Evolutionary conservation across 768 basidiomycete species (phyloP).

Genomic region (Suillus lakei): DNA sequence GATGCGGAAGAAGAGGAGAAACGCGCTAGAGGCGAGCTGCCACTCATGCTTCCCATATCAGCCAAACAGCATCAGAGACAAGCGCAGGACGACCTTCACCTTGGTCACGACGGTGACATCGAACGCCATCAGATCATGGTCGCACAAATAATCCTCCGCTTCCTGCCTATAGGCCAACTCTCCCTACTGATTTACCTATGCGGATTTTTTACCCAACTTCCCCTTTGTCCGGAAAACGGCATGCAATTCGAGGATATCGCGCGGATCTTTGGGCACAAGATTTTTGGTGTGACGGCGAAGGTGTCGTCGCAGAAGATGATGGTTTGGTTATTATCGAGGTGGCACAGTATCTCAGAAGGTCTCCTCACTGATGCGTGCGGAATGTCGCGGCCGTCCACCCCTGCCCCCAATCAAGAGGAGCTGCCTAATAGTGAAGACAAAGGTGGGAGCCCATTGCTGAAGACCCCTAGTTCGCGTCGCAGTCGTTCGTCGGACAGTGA

Average conservation of each 20-base stretch:
- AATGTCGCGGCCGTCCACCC: constrained; percentile 20
- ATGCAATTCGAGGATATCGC: constrained; percentile 50
- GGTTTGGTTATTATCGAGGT: constrained; percentile 37
- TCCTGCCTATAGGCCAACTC: constrained; percentile 47
- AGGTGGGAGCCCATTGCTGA: background rate
- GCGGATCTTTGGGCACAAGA: constrained; percentile 47
- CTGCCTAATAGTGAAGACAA: background rate
- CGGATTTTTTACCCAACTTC: constrained; percentile 56
- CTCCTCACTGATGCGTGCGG: constrained; percentile 33
- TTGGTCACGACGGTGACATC: constrained; percentile 24
- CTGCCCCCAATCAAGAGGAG: background rate
- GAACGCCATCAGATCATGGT: constrained; percentile 41
- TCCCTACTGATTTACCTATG: constrained; percentile 50
- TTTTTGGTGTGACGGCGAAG: constrained; percentile 41
- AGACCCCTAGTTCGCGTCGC: constrained; percentile 16
- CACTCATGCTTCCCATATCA: constrained; percentile 15
- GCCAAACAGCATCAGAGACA: constrained; percentile 14
- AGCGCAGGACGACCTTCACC: constrained; percentile 18
- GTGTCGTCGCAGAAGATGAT: constrained; percentile 32
- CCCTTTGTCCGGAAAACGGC: constrained; percentile 53
- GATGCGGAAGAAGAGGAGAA: constrained; percentile 39
- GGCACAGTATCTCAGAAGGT: constrained; percentile 30
- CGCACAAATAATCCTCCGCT: constrained; percentile 54
- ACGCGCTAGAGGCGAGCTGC: constrained; percentile 31
- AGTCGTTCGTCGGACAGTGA: constrained; percentile 9